Evolutionary conservation across 192 early-diverging fungal genomes (phyloP).

Genomic region (Umbelopsis sp.): DNA sequence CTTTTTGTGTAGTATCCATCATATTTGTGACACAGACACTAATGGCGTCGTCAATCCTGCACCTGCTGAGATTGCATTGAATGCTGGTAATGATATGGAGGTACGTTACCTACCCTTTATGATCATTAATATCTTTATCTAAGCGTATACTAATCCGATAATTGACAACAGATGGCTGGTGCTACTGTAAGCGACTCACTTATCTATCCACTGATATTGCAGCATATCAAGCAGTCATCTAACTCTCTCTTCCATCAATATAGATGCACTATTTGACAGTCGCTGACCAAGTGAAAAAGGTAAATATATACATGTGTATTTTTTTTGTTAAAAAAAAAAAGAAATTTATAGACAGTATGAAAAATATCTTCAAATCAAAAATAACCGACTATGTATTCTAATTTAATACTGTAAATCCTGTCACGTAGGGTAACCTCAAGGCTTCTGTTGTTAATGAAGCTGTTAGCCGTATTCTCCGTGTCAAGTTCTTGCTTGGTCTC

Average conservation of each 20-base stretch:
- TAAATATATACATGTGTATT: neutral
- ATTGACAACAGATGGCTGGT: neutral
- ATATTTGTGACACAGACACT: conserved; percentile 10
- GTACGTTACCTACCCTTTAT: neutral
- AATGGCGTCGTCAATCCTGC: neutral
- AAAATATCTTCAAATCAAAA: too few species aligned
- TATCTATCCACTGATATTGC: neutral
- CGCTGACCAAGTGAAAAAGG: neutral
- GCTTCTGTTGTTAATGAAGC: neutral
- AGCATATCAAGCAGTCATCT: neutral
- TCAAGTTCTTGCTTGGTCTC: conserved; percentile 18
- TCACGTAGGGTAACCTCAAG: neutral
- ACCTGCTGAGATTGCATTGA: neutral
- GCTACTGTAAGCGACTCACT: neutral
- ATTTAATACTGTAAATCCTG: neutral
- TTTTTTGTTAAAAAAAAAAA: too few species aligned
- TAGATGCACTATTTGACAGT: conserved; percentile 12
- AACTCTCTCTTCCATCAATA: neutral
- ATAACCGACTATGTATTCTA: neutral
- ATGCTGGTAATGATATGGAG: conserved; percentile 19
- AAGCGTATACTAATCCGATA: neutral
- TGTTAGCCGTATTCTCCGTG: conserved; percentile 5
- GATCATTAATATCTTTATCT: neutral
- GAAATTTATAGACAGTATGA: too few species aligned
- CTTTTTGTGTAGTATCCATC: conserved; percentile 4